Base-by-base conservation (phyloP, 192 early-diverging fungal genomes). In the Chytriomyces confervae region DNA sequence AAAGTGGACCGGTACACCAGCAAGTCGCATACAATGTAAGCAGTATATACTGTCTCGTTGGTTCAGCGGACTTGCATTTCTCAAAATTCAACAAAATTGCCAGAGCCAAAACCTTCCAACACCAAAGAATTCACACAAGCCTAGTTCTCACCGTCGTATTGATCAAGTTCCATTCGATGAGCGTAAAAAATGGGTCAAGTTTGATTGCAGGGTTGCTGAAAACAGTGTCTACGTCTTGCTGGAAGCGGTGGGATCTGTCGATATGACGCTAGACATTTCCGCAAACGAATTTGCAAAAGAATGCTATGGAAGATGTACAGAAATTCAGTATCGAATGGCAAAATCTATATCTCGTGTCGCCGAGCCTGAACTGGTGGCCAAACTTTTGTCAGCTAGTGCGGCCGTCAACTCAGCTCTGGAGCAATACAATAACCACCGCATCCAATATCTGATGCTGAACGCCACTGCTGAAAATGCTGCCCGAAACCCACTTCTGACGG, bases 131-230 rank as follows among this genome's bases (percentile, higher is more conserved):
- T 36, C 36, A 57, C 16, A 13, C 53, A 57, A 57, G 16, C 20
- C 53, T 20, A 57, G 20, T n/a, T 57, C 53, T 20, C 53, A 20
- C 53, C 53, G 20, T 57, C 53, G 53, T n/a, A 69, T 69, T 69
- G 68, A 69, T 27, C 53, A 57, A 62, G 27, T 57, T n/a, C 53
- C 57, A 23, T 27, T 23, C 11, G 64, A 74, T 61, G 78, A 79
- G 49, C 43, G 78, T 11, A 24, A 27, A 51, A 79, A 79, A 20
- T 75, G 72, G 71, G 78, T 79, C 24, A 7, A 57, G 11, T 60
- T 57, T 36, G 78, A 79, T 50, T 57, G 50, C 43, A 51, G 45
- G 8, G 20, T 79, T n/a, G 71, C 64, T n/a, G 72, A 61, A 64
- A 79, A 79, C 66, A 62, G 48, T n/a, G 66, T 69, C 2, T 13